Evolutionary conservation across 106 monocot genomes (phyloP).

Genomic region (Allium cepa): DNA sequence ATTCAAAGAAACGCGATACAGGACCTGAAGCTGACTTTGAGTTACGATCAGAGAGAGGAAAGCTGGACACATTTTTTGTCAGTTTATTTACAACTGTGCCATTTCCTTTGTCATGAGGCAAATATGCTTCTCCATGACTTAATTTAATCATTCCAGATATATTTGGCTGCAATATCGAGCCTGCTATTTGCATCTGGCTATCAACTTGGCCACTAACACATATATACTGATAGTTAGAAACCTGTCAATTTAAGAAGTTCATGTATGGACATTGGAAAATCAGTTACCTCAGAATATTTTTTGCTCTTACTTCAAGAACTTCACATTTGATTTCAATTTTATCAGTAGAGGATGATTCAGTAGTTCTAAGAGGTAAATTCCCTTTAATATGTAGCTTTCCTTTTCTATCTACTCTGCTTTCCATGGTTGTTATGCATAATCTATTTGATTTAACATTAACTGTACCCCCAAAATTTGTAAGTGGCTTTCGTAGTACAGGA

Average conservation of each 20-base stretch:
- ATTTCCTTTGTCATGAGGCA: slow-evolving; percentile 98
- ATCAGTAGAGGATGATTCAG: slow-evolving; percentile 58
- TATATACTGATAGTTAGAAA: background rate
- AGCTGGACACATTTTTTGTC: slow-evolving; percentile 45
- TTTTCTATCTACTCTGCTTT: slow-evolving; percentile 85
- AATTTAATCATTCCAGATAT: slow-evolving; percentile 88
- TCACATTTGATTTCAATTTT: slow-evolving; percentile 95
- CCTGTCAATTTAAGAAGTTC: background rate
- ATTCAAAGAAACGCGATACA: slow-evolving; percentile 73
- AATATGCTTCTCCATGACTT: slow-evolving; percentile 99
- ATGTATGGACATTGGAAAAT: slow-evolving; percentile 2
- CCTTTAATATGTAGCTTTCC: slow-evolving; percentile 87
- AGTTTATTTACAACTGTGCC: slow-evolving; percentile 53
- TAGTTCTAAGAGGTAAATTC: slow-evolving; percentile 76
- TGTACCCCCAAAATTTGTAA: slow-evolving; percentile 86
- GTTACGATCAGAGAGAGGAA: slow-evolving; percentile 47
- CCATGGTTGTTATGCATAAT: slow-evolving; percentile 81
- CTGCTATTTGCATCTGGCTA: slow-evolving; percentile 79
- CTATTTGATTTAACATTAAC: slow-evolving; percentile 76
- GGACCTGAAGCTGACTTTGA: slow-evolving; percentile 42
- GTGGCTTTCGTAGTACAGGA: slow-evolving; percentile 73
- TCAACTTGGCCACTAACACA: slow-evolving; percentile 89
- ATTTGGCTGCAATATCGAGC: slow-evolving; percentile 91
- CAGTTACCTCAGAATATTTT: slow-evolving; percentile 83
- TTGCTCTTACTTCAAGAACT: slow-evolving; percentile 82